Base-by-base conservation (phyloP, 2,329 filamentous ascomycete genomes). In the Exophiala spinifera region DNA sequence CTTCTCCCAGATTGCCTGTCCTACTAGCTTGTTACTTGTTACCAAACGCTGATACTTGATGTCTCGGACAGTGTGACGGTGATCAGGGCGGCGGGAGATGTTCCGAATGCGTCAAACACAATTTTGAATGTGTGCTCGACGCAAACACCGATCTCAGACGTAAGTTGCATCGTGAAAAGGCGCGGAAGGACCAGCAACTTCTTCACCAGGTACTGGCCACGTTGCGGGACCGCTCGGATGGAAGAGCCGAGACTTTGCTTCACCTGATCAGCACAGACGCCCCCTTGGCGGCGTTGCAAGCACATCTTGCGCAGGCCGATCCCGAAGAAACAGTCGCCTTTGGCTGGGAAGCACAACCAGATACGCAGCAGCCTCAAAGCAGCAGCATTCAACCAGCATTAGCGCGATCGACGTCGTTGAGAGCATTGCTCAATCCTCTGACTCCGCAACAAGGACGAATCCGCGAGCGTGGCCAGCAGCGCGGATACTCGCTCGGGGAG, bases 61-160 rank as follows among this genome's bases (percentile, higher is more conserved):
- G 19, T 14, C 6, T 31, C 33, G 15, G 17, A 42, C 20, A 49
- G 47, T 49, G 47, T 20, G 47, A 49, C 20, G 47, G 47, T 19
- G 47, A 49, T 17, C 47, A 49, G 21, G 42, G 42, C 42, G 23
- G 19, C 10, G 42, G 42, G 11, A 25, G 23, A 20, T 49, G 47
- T 40, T 40, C 47, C 39, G 47, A 49, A 49, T 49, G 47, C 47
- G 15, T 49, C 47, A 49, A 49, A 21, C 47, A 40, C 21, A 42
- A 31, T 14, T 39, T 49, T n/a, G 47, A 42, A 15, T 49, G 47
- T 42, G 20, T 49, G n/a, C 34, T 49, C n/a, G 47, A 49, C n/a
- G 36, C 36, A 49, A 42, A 49, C 19, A 31, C 47, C 11, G 47
- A 49, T 28, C 25, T 28, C 14, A 23, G 47, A 15, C 47, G 47